Percentiles rank a stretch among this genome's conserved stretches.
Evolutionary conservation across 176 grass and related monocot genomes (phyloP).

Genomic region (Avena sativa): DNA sequence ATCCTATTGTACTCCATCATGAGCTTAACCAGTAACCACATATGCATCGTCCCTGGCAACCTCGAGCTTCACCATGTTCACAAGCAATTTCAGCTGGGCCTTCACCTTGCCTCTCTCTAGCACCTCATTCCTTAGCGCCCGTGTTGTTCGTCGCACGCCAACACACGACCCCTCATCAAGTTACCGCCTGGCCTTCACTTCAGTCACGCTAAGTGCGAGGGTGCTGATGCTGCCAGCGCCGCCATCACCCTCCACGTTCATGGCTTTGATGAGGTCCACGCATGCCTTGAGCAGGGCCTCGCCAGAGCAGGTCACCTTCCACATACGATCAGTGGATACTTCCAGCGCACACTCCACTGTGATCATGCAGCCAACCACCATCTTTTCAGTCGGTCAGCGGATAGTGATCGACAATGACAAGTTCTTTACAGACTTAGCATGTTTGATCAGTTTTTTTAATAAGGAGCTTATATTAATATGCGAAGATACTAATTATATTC

Average conservation of each 20-base stretch:
- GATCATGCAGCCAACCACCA: no score
- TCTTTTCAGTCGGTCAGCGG: no score
- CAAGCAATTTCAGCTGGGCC: slow-evolving; percentile 11
- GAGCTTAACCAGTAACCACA: background rate
- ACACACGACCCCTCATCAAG: background rate
- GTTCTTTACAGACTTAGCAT: background rate
- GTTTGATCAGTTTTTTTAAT: background rate
- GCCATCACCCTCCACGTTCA: slow-evolving; percentile 36
- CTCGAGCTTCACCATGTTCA: background rate
- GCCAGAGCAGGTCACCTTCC: no score
- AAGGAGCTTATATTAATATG: no score
- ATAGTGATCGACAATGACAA: background rate
- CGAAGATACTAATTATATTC: no score
- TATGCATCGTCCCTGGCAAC: background rate
- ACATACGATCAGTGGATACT: no score
- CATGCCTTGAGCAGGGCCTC: background rate
- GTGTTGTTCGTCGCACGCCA: background rate
- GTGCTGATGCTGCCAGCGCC: background rate
- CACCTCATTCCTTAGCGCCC: background rate
- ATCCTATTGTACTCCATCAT: slow-evolving; percentile 37
- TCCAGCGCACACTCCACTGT: no score
- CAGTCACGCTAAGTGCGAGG: background rate
- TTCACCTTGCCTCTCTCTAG: slow-evolving; percentile 17
- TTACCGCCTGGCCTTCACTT: background rate
- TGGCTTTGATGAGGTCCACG: slow-evolving; percentile 8